Percentiles rank a stretch among this genome's conserved stretches.
Evolutionary conservation across 352 stramenopile genomes (phyloP).

Genomic region (Pythium periplocum): DNA sequence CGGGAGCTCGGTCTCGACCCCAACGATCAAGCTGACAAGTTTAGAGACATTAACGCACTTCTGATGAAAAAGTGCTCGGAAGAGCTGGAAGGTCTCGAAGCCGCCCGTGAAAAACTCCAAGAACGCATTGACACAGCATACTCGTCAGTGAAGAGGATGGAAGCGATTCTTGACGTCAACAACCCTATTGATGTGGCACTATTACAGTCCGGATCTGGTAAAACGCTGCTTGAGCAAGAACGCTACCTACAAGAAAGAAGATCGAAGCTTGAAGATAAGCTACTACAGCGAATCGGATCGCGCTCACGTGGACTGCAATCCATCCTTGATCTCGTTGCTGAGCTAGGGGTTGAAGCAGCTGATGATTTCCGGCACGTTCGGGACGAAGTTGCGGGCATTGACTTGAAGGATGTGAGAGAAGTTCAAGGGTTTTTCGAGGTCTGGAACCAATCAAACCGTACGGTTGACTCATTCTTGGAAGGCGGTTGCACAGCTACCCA

Average conservation of each 20-base stretch:
- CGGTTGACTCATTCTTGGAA: too few relatives aligned
- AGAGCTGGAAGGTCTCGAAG: constrained; percentile 51
- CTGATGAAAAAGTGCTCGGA: constrained; percentile 55
- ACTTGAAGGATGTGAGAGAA: constrained; percentile 9
- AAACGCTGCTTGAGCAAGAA: constrained; percentile 52
- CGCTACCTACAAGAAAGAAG: constrained; percentile 27
- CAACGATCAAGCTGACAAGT: constrained; percentile 46
- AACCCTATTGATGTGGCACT: constrained; percentile 36
- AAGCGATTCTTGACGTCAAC: constrained; percentile 30
- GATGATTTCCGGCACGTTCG: constrained; percentile 42
- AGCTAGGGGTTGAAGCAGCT: constrained; percentile 28
- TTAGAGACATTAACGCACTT: constrained; percentile 55
- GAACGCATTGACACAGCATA: constrained; percentile 34
- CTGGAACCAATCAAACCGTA: constrained; percentile 16
- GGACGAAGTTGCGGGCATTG: constrained; percentile 17
- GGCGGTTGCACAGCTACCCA: constrained; percentile 6
- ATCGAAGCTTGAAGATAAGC: constrained; percentile 31
- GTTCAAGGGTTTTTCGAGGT: constrained; percentile 13
- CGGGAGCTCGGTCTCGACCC: constrained; percentile 46
- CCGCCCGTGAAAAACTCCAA: constrained; percentile 39
- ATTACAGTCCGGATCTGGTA: constrained; percentile 25
- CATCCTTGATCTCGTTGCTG: constrained; percentile 29
- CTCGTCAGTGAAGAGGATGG: constrained; percentile 35
- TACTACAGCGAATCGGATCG: constrained; percentile 34
- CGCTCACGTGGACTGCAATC: constrained; percentile 27